Conservation (phyloP, 192 early-diverging fungal species). For the Backusella australiensis region DNA sequence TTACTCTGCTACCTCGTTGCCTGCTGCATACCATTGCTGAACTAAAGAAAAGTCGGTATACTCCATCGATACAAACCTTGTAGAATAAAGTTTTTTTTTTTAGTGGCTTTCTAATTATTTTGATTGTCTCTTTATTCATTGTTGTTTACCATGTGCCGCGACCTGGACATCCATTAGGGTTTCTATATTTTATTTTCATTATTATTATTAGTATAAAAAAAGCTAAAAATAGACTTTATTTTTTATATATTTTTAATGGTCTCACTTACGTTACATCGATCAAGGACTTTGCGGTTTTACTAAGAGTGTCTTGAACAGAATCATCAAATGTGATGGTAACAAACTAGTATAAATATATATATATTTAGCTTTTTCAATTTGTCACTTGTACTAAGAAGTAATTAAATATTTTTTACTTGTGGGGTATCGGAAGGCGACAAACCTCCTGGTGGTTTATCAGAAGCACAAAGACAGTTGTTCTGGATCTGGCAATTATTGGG, state of each 20-base stretch:
- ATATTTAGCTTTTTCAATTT: background rate
- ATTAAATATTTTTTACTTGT: conserved; percentile 1
- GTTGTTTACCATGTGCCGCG: conserved; percentile 50
- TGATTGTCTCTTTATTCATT: background rate
- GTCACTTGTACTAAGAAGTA: too few relatives aligned
- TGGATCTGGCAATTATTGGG: conserved; percentile 38
- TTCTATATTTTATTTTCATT: conserved; percentile 19
- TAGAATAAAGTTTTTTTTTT: too few relatives aligned
- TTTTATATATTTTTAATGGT: too few relatives aligned
- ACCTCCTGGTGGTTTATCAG: conserved; percentile 43
- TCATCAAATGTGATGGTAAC: conserved; percentile 63
- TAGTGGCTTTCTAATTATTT: background rate
- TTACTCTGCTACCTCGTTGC: conserved; percentile 59
- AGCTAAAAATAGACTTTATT: background rate
- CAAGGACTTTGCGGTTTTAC: conserved; percentile 27
- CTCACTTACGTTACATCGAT: conserved; percentile 28
- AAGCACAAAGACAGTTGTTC: conserved; percentile 49
- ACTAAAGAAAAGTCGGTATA: conserved; percentile 61
- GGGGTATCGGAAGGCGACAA: conserved; percentile 46
- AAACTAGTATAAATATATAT: conserved; percentile 34
- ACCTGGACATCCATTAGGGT: conserved; percentile 61
- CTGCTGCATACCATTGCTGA: conserved; percentile 57
- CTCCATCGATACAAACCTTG: conserved; percentile 50
- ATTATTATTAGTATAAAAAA: background rate
- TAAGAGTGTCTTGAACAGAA: conserved; percentile 43